Evolutionary conservation across 805 yeast species (phyloP).

Genomic region (Jamesozyma piceae): DNA sequence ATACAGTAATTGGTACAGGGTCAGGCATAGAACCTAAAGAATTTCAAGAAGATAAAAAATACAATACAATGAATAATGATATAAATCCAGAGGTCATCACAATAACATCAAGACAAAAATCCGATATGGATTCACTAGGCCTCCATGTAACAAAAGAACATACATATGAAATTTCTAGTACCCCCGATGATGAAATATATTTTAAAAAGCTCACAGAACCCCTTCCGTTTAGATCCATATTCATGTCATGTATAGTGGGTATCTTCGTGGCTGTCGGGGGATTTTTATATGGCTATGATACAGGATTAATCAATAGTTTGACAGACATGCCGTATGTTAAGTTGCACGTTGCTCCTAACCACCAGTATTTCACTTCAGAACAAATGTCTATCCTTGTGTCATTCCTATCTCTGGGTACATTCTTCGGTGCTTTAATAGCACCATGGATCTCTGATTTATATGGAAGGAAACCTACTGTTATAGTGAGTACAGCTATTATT

Average conservation of each 20-base stretch:
- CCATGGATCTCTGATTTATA: slow-evolving; percentile 58
- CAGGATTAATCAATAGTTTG: slow-evolving; percentile 74
- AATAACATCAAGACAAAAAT: neutral
- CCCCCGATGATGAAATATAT: slow-evolving; percentile 1
- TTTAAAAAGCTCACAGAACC: slow-evolving; percentile 15
- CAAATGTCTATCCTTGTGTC: slow-evolving; percentile 71
- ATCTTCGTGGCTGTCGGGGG: slow-evolving; percentile 84
- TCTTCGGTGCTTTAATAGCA: slow-evolving; percentile 52
- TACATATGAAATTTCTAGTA: neutral
- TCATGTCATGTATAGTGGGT: slow-evolving; percentile 66
- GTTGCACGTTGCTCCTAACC: slow-evolving; percentile 42
- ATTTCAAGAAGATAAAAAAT: no score
- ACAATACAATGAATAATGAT: neutral
- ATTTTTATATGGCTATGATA: slow-evolving; percentile 80
- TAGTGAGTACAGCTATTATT: slow-evolving; percentile 49
- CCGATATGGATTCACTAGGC: neutral
- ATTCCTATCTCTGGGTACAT: slow-evolving; percentile 70
- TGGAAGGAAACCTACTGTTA: slow-evolving; percentile 64
- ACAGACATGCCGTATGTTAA: slow-evolving; percentile 66
- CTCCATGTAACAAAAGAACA: neutral
- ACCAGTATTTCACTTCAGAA: slow-evolving; percentile 41
- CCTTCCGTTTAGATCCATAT: slow-evolving; percentile 38
- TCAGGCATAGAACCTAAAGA: no score
- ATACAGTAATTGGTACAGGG: no score
- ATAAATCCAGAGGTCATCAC: neutral